phyloP scores from a whole-genome alignment of 129 eudicot genomes.

The Calendula officinalis region DNA sequence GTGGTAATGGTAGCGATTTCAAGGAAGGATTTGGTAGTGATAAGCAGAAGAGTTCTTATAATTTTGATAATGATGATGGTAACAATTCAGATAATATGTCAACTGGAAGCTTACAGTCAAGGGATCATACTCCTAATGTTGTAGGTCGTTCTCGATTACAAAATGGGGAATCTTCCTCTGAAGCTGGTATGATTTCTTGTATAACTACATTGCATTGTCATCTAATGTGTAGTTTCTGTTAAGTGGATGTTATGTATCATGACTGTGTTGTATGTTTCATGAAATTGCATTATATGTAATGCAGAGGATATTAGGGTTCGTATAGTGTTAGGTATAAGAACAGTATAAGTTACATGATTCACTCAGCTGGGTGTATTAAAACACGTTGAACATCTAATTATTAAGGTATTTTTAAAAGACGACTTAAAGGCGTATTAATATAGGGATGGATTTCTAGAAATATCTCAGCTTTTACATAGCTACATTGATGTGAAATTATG shows the following conservation, averaged over 20 bases:
- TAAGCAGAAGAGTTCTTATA: conserved; percentile 20
- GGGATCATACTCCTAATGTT: conserved; percentile 63
- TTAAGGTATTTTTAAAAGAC: conserved; percentile 1
- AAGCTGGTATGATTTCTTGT: conserved; percentile 49
- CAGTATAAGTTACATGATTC: conserved; percentile 5
- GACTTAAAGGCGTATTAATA: conserved; percentile 1
- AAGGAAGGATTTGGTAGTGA: conserved; percentile 35
- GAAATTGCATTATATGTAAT: conserved; percentile 5
- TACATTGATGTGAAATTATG: conserved; percentile 8
- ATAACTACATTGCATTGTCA: background rate
- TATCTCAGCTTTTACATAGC: background rate
- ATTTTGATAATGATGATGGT: conserved; percentile 44
- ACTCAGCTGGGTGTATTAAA: background rate
- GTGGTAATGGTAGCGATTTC: background rate
- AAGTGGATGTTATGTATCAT: background rate
- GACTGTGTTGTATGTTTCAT: conserved; percentile 16
- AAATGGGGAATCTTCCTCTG: conserved; percentile 67
- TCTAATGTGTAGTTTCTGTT: background rate
- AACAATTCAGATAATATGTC: conserved; percentile 49
- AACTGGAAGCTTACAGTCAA: conserved; percentile 41
- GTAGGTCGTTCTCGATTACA: conserved; percentile 60
- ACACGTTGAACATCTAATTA: conserved; percentile 1
- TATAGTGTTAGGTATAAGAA: conserved; percentile 18
- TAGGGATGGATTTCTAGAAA: conserved; percentile 13
- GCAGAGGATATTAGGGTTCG: background rate